Percentiles rank a stretch among this genome's conserved stretches.
phyloP scores from a whole-genome alignment of 345 rosid species.

The Salix arbutifolia region DNA sequence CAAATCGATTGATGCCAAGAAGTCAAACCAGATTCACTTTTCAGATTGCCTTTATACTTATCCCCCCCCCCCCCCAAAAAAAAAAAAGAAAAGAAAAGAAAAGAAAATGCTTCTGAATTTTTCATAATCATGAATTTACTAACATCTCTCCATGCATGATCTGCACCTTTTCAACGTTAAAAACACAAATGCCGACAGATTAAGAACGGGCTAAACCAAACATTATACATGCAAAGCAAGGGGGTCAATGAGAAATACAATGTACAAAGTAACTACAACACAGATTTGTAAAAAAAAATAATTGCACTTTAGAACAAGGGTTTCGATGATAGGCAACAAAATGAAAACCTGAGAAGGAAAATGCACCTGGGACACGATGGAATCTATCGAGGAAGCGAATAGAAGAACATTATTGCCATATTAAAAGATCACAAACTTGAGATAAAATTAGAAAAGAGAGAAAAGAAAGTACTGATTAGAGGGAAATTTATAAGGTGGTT shows the following conservation, averaged over 20 bases:
- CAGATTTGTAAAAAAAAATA: background rate
- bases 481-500: background rate
- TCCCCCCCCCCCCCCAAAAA: background rate
- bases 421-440: background rate
- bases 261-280: background rate
- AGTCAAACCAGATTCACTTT: no score
- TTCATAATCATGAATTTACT: background rate
- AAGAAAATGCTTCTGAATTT: background rate
- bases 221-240: background rate
- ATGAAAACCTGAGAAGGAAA: background rate
- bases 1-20: no score
- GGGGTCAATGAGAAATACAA: background rate
- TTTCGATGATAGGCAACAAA: background rate
- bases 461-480: background rate
- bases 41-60: no score
- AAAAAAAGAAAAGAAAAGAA: no score
- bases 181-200: background rate
- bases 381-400: background rate
- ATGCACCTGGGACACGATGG: constrained; percentile 16
- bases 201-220: background rate
- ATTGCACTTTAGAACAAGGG: background rate
- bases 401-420: constrained; percentile 4
- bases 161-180: background rate
- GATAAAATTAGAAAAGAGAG: background rate
- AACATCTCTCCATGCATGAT: constrained; percentile 1